Evolutionary conservation across 352 stramenopile genomes (phyloP), one percentile per base, ranked within the genome.

Genomic region (Pythium pyrilobum): DNA sequence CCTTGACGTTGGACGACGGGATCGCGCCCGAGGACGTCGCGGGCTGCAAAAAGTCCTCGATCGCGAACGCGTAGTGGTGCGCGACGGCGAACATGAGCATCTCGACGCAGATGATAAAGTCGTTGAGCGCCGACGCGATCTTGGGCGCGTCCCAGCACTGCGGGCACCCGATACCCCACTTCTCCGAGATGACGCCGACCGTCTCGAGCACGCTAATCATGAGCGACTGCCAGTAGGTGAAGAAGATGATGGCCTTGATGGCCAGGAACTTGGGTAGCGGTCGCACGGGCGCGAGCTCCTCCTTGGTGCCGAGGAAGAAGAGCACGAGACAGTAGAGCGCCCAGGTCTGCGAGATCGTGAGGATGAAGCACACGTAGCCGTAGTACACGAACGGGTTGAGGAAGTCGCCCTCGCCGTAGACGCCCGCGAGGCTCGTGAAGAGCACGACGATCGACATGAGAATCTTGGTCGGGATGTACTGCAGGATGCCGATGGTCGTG

Each of bases 211-310:
- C 69, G 39, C 77, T 89, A 67, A 98, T 96, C 62, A 96, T 72
- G 40, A 97, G 68, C 25, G 77, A 91, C 75, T 97, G 92, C 92
- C 92, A 98, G 70, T 94, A 98, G 23, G 87, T 97, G 56, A 97
- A 96, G 69, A 98, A 98, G 33, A 98, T 96, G 50, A 98, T 94
- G 5, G 81, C 84, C 59, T 98, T 98, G 62, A 98, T 97, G 5
- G 82, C 84, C 31, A 98, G 55, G 62, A 98, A 98, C 65, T 98
- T 98, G n/a, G 80, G 82, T 56, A 96, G 77, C 34, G 91, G 91
- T 13, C 88, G 72, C 48, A 97, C 89, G 21, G 92, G 89, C 27
- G 74, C 71, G 44, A 98, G 69, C 52, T 96, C 85, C 43, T 96
- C 81, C 45, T 95, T 81, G 5, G 88, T 95, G n/a, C 76, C 92